Evolutionary conservation across 257 asterid genomes (phyloP), one percentile per base, ranked within the genome.

Genomic region (Lavandula angustifolia): DNA sequence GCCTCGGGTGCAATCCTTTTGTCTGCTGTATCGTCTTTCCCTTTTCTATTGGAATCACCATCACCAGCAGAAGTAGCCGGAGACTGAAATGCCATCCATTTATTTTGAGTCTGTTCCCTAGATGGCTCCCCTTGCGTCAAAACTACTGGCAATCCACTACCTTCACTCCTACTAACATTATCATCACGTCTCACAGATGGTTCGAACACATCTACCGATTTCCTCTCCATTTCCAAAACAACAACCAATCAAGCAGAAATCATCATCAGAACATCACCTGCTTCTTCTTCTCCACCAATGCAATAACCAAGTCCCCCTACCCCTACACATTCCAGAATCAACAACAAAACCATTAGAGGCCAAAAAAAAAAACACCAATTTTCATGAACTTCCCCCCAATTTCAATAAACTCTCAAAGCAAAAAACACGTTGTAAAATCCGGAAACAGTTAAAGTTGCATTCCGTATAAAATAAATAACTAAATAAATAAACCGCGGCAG

Each of bases 51-150:
- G 33, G 46, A 38, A 40, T 60, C 33, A 16, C 41, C 78, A 64
- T 64, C 77, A 8, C 1, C 33, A 9, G 58, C 37, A 12, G 64
- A 43, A 38, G 9, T 60, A 51, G 50, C 43, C 37, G 46, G 57
- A 27, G 68, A 33, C 32, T 75, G 86, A 70, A 91, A 85, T 8
- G 92, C 95, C 95, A 87, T 87, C 97, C 97, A 87, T 70, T 73
- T 90, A 64, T 62, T 64, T n/a, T 65, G 65, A 13, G 67, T 29
- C 52, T 18, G 50, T 44, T 40, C 66, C 55, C 54, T 64, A 8
- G 80, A 68, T 33, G 31, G 60, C 47, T 54, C 80, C 46, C 80
- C 91, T 60, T 55, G 64, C 68, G 1, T 38, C 37, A 76, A 65
- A 67, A 66, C 31, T 62, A 64, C 80, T 70, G 69, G 54, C 42